These are phyloP conservation scores for Tetratostichococcus sp. DNA, from an alignment of 139 green algal genomes.

Conservation along the genomic window DNA sequence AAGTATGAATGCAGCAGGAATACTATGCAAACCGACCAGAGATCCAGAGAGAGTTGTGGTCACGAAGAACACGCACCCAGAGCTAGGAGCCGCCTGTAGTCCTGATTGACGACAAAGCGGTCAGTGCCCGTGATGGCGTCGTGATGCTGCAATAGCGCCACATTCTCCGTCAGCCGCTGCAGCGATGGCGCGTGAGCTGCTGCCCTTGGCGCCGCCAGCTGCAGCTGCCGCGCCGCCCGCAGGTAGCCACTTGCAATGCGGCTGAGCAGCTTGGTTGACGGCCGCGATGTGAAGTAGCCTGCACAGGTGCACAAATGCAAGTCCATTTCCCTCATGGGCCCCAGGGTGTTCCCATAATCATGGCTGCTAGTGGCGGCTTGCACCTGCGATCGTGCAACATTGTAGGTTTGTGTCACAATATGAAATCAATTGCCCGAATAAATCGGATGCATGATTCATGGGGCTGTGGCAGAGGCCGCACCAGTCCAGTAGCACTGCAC, in stretches of 20 bases:
- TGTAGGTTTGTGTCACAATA: no score
- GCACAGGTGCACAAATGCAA: no score
- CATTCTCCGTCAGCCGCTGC: constrained; percentile 22
- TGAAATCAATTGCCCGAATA: no score
- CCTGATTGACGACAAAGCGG: constrained; percentile 78
- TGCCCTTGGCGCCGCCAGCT: constrained; percentile 16
- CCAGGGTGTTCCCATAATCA: no score
- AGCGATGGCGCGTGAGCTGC: not conserved
- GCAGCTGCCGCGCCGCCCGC: constrained; percentile 72
- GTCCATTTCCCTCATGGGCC: no score
- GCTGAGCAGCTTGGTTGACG: constrained; percentile 71
- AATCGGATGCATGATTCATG: no score
- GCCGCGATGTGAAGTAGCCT: constrained; percentile 75
- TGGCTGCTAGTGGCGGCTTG: no score
- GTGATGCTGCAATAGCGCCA: constrained; percentile 78
- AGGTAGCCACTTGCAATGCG: constrained; percentile 48
- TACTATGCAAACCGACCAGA: no score
- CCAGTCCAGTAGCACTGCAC: constrained; percentile 83
- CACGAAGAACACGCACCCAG: constrained; percentile 10
- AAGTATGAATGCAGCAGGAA: no score
- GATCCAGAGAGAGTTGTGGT: no score
- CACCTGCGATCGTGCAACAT: no score
- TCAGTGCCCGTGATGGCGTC: constrained; percentile 81
- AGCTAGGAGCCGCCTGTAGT: constrained; percentile 66
- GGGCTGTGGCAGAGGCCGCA: constrained; percentile 15